A percentile compares a stretch with the other conserved stretches of the same genome.
phyloP scores from a whole-genome alignment of 2,329 filamentous ascomycete species.

The Colletotrichum sp. region DNA sequence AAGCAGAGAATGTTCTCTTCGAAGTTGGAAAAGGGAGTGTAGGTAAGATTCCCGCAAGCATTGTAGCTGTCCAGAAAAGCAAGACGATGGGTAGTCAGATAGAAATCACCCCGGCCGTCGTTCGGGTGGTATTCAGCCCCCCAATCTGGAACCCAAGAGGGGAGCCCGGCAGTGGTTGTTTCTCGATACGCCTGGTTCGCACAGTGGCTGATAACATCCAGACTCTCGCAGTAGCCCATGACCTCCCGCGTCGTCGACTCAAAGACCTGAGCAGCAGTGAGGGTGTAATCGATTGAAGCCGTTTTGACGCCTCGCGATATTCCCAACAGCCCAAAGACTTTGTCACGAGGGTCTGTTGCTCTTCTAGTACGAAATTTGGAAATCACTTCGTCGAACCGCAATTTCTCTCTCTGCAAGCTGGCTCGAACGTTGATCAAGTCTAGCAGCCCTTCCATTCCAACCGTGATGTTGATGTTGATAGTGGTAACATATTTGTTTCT shows the following conservation, averaged over 20 bases:
- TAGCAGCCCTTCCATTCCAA: background rate
- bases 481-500: background rate
- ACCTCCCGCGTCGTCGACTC: background rate
- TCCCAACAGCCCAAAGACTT: background rate
- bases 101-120: background rate
- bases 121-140: background rate
- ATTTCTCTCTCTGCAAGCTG: fast-evolving
- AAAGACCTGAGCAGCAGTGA: background rate
- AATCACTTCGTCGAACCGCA: background rate
- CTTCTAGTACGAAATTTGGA: background rate
- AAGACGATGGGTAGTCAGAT: background rate
- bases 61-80: fast-evolving
- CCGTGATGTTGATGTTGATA: fast-evolving
- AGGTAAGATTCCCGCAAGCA: background rate
- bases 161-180: background rate
- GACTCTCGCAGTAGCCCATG: background rate
- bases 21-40: fast-evolving
- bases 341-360: background rate
- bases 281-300: background rate
- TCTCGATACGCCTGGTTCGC: fast-evolving
- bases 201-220: background rate
- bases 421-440: background rate
- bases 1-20: background rate
- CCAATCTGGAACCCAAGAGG: background rate
- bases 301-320: background rate